Conservation (phyloP, 2,329 filamentous ascomycete species). For the Phaeosphaeriaceae sp. region DNA sequence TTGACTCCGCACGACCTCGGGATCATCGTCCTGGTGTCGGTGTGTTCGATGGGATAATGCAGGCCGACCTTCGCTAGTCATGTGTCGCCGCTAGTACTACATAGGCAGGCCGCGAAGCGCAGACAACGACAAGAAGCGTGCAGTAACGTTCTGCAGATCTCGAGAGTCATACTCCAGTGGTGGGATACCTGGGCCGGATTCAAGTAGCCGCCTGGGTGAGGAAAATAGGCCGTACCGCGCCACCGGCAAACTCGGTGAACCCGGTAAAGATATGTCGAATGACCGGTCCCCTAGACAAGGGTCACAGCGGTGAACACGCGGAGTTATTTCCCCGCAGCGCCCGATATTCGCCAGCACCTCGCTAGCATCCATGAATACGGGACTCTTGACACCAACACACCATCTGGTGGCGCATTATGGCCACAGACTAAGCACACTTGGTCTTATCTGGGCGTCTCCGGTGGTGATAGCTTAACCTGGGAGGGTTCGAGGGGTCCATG, state of each 20-base stretch:
- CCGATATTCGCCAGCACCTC: background rate
- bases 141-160: background rate
- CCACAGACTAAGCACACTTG: background rate
- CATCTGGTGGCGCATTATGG: background rate
- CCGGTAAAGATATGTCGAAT: background rate
- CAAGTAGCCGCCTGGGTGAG: background rate
- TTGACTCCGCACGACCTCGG: background rate
- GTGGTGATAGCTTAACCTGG: background rate
- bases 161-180: background rate
- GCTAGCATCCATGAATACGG: background rate
- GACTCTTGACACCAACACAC: background rate
- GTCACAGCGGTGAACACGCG: background rate
- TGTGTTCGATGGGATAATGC: background rate
- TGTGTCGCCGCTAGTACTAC: background rate
- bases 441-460: background rate
- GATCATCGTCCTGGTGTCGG: background rate
- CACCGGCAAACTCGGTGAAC: conserved; percentile 3
- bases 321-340: conserved; percentile 1
- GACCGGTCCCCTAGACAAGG: background rate
- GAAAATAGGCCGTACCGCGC: background rate
- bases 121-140: background rate
- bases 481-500: background rate
- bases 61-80: background rate
- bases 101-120: background rate
- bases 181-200: background rate